Evolutionary conservation across 257 asterid genomes (phyloP).

Genomic region (Mitragyna speciosa): DNA sequence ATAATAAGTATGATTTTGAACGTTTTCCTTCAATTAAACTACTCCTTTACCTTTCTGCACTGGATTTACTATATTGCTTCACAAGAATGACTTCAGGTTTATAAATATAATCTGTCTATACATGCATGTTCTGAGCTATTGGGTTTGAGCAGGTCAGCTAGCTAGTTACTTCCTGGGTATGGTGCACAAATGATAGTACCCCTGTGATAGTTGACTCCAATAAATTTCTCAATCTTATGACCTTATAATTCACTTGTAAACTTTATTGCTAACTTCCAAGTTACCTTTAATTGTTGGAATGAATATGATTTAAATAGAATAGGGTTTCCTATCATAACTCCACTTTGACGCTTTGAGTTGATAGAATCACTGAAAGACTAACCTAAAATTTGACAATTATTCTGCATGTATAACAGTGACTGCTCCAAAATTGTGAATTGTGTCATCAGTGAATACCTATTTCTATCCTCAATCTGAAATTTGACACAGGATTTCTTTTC

Average conservation of each 20-base stretch:
- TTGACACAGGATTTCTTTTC: constrained; percentile 79
- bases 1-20: background rate
- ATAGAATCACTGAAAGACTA: background rate
- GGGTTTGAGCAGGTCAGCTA: background rate
- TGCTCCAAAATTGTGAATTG: background rate
- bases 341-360: background rate
- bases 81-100: background rate
- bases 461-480: background rate
- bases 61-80: background rate
- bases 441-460: background rate
- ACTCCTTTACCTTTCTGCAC: background rate
- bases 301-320: background rate
- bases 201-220: background rate
- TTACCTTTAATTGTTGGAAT: background rate
- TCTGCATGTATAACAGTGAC: background rate
- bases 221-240: background rate
- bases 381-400: background rate
- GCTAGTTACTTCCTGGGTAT: background rate
- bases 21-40: background rate
- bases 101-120: background rate
- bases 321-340: background rate
- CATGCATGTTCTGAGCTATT: background rate
- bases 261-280: background rate
- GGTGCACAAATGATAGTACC: too few relatives aligned
- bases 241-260: background rate